phyloP scores from a whole-genome alignment of 1,139 yeast genomes.

The Kluyveromyces marxianus region DNA sequence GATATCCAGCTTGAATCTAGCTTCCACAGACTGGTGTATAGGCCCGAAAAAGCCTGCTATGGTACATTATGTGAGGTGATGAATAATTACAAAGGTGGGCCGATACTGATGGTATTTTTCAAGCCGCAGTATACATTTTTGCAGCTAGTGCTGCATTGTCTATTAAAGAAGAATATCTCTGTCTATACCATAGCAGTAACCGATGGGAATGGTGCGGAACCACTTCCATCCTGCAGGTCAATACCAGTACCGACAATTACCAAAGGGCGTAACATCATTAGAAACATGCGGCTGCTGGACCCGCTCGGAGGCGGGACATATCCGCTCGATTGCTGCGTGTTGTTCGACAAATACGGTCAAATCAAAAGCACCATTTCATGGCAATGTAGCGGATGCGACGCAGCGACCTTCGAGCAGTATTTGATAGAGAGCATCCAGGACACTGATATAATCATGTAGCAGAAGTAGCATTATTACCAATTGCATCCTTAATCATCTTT shows the following conservation, averaged over 20 bases:
- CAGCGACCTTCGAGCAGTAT: slow-evolving; percentile 20
- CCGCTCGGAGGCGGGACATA: slow-evolving; percentile 44
- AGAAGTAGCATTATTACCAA: slow-evolving; percentile 17
- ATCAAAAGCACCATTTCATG: slow-evolving; percentile 12
- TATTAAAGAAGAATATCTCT: background rate
- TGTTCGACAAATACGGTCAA: slow-evolving; percentile 27
- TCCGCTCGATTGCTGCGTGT: slow-evolving; percentile 36
- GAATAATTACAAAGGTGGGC: background rate
- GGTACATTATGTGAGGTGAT: background rate
- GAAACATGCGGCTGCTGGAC: slow-evolving; percentile 32
- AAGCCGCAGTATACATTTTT: slow-evolving; percentile 4
- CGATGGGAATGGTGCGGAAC: background rate
- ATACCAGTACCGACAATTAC: slow-evolving; percentile 10
- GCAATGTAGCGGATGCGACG: slow-evolving; percentile 13
- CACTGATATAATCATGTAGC: slow-evolving; percentile 7
- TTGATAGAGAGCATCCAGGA: slow-evolving; percentile 24
- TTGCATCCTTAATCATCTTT: slow-evolving; percentile 44
- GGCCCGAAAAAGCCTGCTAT: background rate
- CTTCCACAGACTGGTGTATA: too few species aligned
- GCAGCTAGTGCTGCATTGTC: background rate
- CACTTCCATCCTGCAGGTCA: too few species aligned
- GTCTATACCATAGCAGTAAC: background rate
- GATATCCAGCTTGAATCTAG: too few species aligned
- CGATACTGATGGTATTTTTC: slow-evolving; percentile 6
- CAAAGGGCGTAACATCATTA: slow-evolving; percentile 17